A percentile compares a stretch with the other conserved stretches of the same genome.
Evolutionary conservation across 176 grass and related monocot genomes (phyloP).

Genomic region (Aegilops tauschii): DNA sequence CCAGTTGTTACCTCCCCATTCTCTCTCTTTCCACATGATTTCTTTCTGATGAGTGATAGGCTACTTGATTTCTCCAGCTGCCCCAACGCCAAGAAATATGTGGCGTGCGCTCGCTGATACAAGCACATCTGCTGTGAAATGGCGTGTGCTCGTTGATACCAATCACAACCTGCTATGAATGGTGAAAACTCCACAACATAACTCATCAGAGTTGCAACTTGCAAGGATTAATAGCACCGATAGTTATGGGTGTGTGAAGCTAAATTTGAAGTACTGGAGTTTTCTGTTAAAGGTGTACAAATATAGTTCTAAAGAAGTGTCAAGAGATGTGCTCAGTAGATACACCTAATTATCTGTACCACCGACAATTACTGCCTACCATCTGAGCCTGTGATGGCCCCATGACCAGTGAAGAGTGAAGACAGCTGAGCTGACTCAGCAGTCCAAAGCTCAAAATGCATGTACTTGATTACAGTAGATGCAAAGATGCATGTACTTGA

Average conservation of each 20-base stretch:
- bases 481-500: neutral
- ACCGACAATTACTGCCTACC: neutral
- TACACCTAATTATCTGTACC: neutral
- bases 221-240: neutral
- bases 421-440: slow-evolving; percentile 7
- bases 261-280: neutral
- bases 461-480: neutral
- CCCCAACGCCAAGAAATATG: neutral
- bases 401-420: slow-evolving; percentile 15
- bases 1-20: neutral
- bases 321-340: neutral
- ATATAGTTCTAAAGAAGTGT: neutral
- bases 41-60: neutral
- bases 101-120: neutral
- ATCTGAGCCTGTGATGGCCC: neutral
- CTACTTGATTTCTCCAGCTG: neutral
- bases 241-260: neutral
- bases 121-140: neutral
- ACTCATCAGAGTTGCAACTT: slow-evolving; percentile 11
- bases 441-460: neutral
- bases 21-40: neutral
- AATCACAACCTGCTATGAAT: neutral
- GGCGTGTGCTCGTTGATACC: neutral
- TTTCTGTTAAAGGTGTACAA: neutral
- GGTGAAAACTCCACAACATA: neutral